These are phyloP conservation scores for Silene uniflora DNA, from an alignment of 148 eudicot genomes.

Conservation along the genomic window DNA sequence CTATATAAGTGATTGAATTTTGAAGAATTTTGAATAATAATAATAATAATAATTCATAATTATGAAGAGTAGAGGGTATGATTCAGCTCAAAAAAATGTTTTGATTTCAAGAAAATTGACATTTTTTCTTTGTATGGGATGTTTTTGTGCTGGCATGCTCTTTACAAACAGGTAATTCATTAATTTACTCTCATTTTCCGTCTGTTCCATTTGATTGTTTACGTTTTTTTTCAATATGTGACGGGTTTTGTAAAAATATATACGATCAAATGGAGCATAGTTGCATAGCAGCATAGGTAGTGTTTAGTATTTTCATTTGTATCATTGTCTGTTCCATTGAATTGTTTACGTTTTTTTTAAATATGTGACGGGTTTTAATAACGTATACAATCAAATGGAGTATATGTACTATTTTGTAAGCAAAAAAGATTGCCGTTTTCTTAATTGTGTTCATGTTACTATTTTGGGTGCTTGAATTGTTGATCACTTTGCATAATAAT, in stretches of 20 bases:
- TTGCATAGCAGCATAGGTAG: too few species aligned
- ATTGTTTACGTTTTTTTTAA: background rate
- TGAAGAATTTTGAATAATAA: background rate
- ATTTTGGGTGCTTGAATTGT: constrained; percentile 4
- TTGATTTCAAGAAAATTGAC: constrained; percentile 50
- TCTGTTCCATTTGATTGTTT: too few species aligned
- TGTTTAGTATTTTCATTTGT: too few species aligned
- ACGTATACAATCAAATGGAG: background rate
- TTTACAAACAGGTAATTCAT: constrained; percentile 61
- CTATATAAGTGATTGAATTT: background rate
- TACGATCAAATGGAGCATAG: too few species aligned
- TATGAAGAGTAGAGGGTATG: constrained; percentile 61
- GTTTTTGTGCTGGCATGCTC: constrained; percentile 82
- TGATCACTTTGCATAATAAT: constrained; percentile 4
- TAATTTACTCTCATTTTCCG: background rate
- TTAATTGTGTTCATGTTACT: background rate
- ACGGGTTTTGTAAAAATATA: too few species aligned
- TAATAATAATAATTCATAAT: background rate
- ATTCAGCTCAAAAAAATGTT: constrained; percentile 41
- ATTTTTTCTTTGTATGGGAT: constrained; percentile 68
- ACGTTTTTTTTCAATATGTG: too few species aligned
- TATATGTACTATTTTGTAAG: background rate
- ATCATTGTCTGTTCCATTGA: background rate
- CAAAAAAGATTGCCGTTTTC: background rate
- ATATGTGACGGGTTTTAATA: background rate